Base-by-base conservation (phyloP, 768 basidiomycete genomes). In the Suillus plorans region DNA sequence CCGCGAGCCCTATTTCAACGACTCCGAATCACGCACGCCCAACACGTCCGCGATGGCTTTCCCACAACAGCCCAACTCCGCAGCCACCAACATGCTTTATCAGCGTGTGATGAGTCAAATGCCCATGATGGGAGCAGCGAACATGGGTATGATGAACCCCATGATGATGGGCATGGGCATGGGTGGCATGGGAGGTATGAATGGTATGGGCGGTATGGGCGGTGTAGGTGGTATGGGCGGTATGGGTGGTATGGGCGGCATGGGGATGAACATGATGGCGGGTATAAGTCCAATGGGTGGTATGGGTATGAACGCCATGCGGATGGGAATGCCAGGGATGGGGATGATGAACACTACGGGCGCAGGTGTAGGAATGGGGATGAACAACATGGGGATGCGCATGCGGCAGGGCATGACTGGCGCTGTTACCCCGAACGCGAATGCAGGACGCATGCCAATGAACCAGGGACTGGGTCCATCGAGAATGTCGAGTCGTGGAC, bases 81-180 rank as follows among this genome's bases (percentile, higher is more conserved):
- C 76, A 9, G 68, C 66, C 52, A 74, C 68, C 64, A 70, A 63
- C 50, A 71, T 76, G 73, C 66, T 75, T 63, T 76, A 79, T 49
- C 77, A 76, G n/a, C 71, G 75, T 28, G 77, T 75, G 76, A 76
- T 74, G 76, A 72, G 71, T 47, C 74, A 74, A 47, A 77, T 83
- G 64, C 81, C 80, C 0, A 79, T 82, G 70, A 83, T 83, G 79
- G 76, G 74, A 16, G 78, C 80, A 70, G 79, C 81, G 69, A 76
- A 76, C 31, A 81, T 84, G 80, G 81, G 80, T 20, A 83, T 86
- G 82, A 78, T 80, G 71, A 85, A 78, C 55, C 78, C 84, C 72
- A 77, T 76, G 75, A 79, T 77, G 74, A 80, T 81, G 74, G 80
- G 80, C 14, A 82, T 84, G 83, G 79, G 76, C 13, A 81, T 80